Conservation (phyloP, 495 filamentous ascomycete genomes). For the Aspergillus panamensis region DNA sequence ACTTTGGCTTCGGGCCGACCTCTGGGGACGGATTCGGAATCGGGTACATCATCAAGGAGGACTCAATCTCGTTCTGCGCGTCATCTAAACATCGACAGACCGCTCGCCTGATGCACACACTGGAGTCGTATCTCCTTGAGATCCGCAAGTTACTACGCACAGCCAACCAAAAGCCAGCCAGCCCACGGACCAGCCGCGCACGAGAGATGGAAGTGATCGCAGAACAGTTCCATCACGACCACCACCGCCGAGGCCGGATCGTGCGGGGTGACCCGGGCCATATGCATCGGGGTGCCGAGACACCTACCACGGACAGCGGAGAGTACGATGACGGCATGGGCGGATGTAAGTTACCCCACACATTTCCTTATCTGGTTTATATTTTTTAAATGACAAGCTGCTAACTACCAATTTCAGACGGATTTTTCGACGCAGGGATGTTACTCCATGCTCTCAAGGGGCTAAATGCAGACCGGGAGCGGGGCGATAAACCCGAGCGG, state of each 20-base stretch:
- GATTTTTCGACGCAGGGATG: slow-evolving; percentile 96
- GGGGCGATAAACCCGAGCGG: slow-evolving; percentile 41
- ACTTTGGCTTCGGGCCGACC: slow-evolving; percentile 95
- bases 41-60: slow-evolving; percentile 99
- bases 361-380: slow-evolving; percentile 14
- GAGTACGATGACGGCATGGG: slow-evolving; percentile 86
- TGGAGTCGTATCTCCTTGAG: slow-evolving; percentile 87
- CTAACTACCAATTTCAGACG: slow-evolving; percentile 56
- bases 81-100: slow-evolving; percentile 92
- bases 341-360: slow-evolving; percentile 68
- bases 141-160: slow-evolving; percentile 77
- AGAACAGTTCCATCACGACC: slow-evolving; percentile 39
- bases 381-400: slow-evolving; percentile 8
- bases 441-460: slow-evolving; percentile 81
- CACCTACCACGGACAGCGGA: slow-evolving; percentile 56
- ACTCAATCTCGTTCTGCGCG: slow-evolving; percentile 86
- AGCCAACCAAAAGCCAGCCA: slow-evolving; percentile 54
- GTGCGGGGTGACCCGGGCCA: slow-evolving; percentile 40
- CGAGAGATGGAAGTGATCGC: slow-evolving; percentile 62
- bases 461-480: slow-evolving; percentile 49
- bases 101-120: slow-evolving; percentile 77
- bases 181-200: slow-evolving; percentile 56
- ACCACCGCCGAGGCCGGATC: slow-evolving; percentile 43
- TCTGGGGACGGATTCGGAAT: slow-evolving; percentile 95
- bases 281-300: slow-evolving; percentile 40